Evolutionary conservation across 1,284 basidiomycete species (phyloP).

Genomic region (Flammula alnicola): DNA sequence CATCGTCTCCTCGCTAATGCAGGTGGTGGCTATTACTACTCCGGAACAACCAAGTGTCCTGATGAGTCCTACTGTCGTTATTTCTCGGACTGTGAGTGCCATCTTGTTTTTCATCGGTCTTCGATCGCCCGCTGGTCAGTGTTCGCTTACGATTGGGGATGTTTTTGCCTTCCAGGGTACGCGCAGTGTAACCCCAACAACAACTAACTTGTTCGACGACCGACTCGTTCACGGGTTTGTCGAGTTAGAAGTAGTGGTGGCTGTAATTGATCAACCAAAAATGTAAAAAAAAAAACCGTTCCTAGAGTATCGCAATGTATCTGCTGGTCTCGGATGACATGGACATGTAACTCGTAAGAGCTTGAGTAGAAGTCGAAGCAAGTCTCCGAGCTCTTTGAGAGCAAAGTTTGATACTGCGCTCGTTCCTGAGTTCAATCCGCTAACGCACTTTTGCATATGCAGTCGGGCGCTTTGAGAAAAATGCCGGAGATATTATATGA

Average conservation of each 20-base stretch:
- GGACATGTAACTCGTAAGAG: background rate
- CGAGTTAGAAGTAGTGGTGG: background rate
- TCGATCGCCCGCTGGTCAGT: too few species aligned
- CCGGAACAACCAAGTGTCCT: slow-evolving; percentile 23
- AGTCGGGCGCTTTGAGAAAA: background rate
- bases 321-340: slow-evolving; percentile 14
- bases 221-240: slow-evolving; percentile 14
- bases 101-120: background rate
- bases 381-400: too few species aligned
- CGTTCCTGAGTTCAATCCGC: too few species aligned
- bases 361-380: background rate
- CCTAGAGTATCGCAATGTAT: slow-evolving; percentile 16
- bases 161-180: too few species aligned
- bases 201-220: slow-evolving; percentile 9
- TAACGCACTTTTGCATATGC: too few species aligned
- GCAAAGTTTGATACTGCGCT: too few species aligned
- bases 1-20: background rate
- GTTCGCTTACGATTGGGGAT: too few species aligned
- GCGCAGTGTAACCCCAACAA: slow-evolving; percentile 23
- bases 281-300: slow-evolving; percentile 11
- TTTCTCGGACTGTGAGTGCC: slow-evolving; percentile 27
- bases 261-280: slow-evolving; percentile 11
- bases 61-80: slow-evolving; percentile 24
- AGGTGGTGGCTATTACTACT: slow-evolving; percentile 27
- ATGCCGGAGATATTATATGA: slow-evolving; percentile 2